These are phyloP conservation scores for Lactuca sativa DNA, from an alignment of 129 eudicot genomes.

Conservation along the genomic window DNA sequence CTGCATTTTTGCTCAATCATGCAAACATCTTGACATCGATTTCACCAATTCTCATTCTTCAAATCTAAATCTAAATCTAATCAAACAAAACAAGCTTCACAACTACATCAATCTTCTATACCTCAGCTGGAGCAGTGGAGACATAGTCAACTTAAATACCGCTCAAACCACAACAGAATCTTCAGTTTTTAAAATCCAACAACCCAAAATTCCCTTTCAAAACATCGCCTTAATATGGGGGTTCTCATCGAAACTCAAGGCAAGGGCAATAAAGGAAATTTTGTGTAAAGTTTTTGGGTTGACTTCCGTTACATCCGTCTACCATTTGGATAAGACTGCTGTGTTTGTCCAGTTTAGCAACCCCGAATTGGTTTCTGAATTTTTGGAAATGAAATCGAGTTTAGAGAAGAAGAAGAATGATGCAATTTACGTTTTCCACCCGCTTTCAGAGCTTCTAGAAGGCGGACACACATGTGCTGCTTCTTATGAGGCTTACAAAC, in stretches of 20 bases:
- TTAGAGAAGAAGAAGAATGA: conserved; percentile 50
- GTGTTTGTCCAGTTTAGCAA: conserved; percentile 72
- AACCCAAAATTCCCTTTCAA: conserved; percentile 37
- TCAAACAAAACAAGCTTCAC: conserved; percentile 59
- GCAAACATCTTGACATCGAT: conserved; percentile 62
- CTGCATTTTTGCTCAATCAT: conserved; percentile 83
- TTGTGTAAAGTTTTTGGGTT: conserved; percentile 62
- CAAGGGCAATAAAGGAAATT: conserved; percentile 56
- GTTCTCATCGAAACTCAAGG: conserved; percentile 54
- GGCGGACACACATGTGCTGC: conserved; percentile 58
- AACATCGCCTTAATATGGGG: conserved; percentile 81
- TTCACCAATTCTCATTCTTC: conserved; percentile 14
- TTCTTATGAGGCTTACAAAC: conserved; percentile 66
- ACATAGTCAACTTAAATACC: conserved; percentile 64
- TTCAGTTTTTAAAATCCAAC: conserved; percentile 27
- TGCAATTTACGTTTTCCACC: conserved; percentile 76
- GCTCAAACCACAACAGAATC: conserved; percentile 47
- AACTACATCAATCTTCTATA: conserved; percentile 66
- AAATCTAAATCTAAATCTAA: conserved; percentile 5
- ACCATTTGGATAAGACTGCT: conserved; percentile 72
- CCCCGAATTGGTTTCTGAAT: conserved; percentile 53
- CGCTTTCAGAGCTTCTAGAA: conserved; percentile 69
- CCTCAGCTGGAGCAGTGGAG: conserved; percentile 83
- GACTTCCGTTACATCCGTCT: conserved; percentile 53
- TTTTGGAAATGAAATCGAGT: conserved; percentile 50